These are phyloP conservation scores for Larix kaempferi DNA, from an alignment of 75 land plant genomes.

Conservation along the genomic window DNA sequence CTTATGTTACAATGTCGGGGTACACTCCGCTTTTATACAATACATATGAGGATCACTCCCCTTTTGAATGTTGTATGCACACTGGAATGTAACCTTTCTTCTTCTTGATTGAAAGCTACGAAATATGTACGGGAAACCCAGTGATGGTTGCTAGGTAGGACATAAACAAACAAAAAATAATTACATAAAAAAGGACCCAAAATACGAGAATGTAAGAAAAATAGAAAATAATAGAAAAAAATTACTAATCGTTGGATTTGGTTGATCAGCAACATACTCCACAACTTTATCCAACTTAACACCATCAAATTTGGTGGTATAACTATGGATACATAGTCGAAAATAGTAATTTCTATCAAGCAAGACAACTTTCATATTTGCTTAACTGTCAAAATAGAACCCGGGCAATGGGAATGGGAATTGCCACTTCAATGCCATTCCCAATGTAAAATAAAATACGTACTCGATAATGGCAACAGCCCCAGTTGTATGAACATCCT, in stretches of 20 bases:
- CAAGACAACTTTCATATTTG: neutral
- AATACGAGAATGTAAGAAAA: neutral
- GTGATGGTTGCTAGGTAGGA: too few relatives aligned
- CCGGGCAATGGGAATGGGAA: neutral
- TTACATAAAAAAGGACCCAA: too few relatives aligned
- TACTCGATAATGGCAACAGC: conserved; percentile 90
- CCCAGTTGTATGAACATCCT: conserved; percentile 80
- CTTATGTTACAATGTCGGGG: too few relatives aligned
- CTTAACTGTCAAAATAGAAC: neutral
- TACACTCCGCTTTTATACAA: too few relatives aligned
- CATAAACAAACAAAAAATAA: too few relatives aligned
- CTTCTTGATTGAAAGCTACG: too few relatives aligned
- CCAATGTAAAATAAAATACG: conserved; percentile 18
- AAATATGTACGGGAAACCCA: too few relatives aligned
- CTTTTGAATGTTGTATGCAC: too few relatives aligned
- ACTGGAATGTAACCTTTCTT: too few relatives aligned
- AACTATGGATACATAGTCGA: conserved; percentile 34
- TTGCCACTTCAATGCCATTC: neutral
- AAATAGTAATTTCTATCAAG: neutral
- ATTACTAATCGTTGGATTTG: conserved; percentile 84
- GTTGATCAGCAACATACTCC: conserved; percentile 70
- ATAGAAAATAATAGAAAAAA: neutral
- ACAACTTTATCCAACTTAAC: conserved; percentile 65
- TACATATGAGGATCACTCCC: too few relatives aligned
- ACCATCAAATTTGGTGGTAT: conserved; percentile 80